A percentile compares a stretch with the other conserved stretches of the same genome.
These are phyloP conservation scores for Silene noctiflora DNA, from an alignment of 179 eudicot genomes.

Conservation along the genomic window DNA sequence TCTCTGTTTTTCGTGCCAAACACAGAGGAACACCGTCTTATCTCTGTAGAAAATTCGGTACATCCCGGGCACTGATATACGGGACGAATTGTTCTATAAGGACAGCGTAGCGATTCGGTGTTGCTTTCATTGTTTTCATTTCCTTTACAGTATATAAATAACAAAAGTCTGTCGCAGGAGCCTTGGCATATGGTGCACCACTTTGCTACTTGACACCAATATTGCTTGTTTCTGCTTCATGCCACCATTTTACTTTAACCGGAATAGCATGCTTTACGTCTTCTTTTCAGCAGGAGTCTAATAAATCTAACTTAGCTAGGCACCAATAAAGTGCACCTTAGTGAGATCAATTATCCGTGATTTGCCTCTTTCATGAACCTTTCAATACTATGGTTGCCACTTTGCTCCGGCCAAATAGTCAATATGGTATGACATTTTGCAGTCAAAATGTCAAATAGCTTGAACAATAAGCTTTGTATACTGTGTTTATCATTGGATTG, in stretches of 20 bases:
- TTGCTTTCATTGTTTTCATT: too few species aligned
- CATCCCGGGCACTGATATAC: too few species aligned
- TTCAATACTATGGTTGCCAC: not conserved
- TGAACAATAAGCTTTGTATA: not conserved
- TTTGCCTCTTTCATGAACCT: not conserved
- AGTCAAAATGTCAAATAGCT: not conserved
- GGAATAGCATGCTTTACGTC: not conserved
- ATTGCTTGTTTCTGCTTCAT: not conserved
- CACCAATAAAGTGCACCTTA: not conserved
- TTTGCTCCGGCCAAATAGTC: not conserved
- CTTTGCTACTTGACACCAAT: not conserved
- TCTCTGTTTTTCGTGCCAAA: too few species aligned
- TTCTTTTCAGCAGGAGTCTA: not conserved
- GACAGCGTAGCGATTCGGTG: too few species aligned
- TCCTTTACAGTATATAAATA: too few species aligned
- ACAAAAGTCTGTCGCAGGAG: not conserved
- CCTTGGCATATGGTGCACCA: not conserved
- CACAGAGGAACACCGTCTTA: too few species aligned
- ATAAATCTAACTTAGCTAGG: not conserved
- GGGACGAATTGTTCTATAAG: too few species aligned
- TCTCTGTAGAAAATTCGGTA: too few species aligned
- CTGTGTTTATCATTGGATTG: not conserved
- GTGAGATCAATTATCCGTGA: too few species aligned
- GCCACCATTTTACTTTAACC: not conserved
- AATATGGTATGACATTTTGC: not conserved